Conservation (phyloP, 768 basidiomycete species). For the Xerocomellus intermedius region DNA sequence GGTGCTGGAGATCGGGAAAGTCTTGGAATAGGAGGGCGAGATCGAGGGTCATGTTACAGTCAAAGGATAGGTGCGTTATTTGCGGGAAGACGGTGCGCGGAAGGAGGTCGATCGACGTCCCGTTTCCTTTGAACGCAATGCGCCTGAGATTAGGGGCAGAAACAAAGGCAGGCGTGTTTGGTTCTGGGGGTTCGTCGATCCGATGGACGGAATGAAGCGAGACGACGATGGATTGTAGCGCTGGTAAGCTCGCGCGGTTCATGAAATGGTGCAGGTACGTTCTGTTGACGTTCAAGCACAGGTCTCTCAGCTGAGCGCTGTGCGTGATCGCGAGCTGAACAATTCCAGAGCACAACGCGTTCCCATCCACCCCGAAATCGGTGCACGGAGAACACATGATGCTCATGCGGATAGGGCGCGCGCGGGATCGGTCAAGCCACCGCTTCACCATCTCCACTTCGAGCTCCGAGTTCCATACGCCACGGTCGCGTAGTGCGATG, state of each 20-base stretch:
- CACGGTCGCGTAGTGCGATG: slow-evolving; percentile 28
- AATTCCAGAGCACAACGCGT: slow-evolving; percentile 12
- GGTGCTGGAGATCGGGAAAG: slow-evolving; percentile 13
- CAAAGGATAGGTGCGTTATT: slow-evolving; percentile 24
- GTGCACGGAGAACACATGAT: slow-evolving; percentile 17
- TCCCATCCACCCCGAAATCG: slow-evolving; percentile 12
- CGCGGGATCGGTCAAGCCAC: slow-evolving; percentile 22
- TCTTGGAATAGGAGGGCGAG: slow-evolving; percentile 20
- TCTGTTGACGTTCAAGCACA: slow-evolving; percentile 17
- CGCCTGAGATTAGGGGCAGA: slow-evolving; percentile 17
- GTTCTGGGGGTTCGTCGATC: slow-evolving; percentile 1
- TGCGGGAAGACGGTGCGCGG: slow-evolving; percentile 16
- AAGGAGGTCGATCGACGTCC: slow-evolving; percentile 11
- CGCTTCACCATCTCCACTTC: slow-evolving; percentile 24
- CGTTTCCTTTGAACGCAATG: slow-evolving; percentile 16
- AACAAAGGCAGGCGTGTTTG: not conserved
- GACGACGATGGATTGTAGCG: slow-evolving; percentile 16
- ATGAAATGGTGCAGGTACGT: slow-evolving; percentile 24
- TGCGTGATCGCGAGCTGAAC: slow-evolving; percentile 25
- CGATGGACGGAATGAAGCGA: slow-evolving; percentile 13
- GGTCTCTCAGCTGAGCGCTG: slow-evolving; percentile 14
- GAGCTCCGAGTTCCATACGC: slow-evolving; percentile 28
- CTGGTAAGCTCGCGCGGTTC: slow-evolving; percentile 3
- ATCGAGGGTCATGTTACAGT: slow-evolving; percentile 20
- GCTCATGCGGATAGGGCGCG: slow-evolving; percentile 25